Conservation (phyloP, 108 stramenopile genomes). For the Skeletonema tropicum region DNA sequence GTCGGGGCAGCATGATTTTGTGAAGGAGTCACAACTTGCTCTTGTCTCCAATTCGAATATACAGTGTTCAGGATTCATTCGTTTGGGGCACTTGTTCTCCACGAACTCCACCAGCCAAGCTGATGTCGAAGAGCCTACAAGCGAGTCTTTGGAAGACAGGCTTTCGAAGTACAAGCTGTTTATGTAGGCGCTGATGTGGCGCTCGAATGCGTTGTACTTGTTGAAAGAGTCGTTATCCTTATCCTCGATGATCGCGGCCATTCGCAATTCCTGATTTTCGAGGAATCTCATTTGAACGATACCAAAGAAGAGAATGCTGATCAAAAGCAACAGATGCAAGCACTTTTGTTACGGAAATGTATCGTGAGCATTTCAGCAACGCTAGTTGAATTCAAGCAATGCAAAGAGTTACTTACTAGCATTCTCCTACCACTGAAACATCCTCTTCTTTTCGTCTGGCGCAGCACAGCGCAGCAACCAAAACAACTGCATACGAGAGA, state of each 20-base stretch:
- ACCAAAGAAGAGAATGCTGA: slow-evolving; percentile 30
- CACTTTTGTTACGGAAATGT: not conserved
- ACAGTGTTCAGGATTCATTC: slow-evolving; percentile 32
- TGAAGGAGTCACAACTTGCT: slow-evolving; percentile 25
- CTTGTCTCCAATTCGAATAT: not conserved
- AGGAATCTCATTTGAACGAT: slow-evolving; percentile 29
- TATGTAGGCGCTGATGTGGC: slow-evolving; percentile 16
- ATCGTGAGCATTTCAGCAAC: too few relatives aligned
- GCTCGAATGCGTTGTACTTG: slow-evolving; percentile 46
- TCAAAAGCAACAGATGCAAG: slow-evolving; percentile 28
- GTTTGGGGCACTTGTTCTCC: slow-evolving; percentile 27
- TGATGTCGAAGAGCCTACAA: slow-evolving; percentile 9
- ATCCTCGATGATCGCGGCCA: slow-evolving; percentile 33
- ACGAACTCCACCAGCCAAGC: slow-evolving; percentile 26
- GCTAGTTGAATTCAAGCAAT: too few relatives aligned
- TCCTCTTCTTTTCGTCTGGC: slow-evolving; percentile 36
- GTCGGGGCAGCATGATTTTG: slow-evolving; percentile 34
- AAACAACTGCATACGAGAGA: slow-evolving; percentile 32
- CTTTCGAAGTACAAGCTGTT: slow-evolving; percentile 46
- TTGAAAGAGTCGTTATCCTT: slow-evolving; percentile 11
- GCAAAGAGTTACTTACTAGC: not conserved
- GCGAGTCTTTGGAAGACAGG: slow-evolving; percentile 15
- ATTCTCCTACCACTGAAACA: slow-evolving; percentile 38
- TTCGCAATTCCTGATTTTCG: slow-evolving; percentile 8
- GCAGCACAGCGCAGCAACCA: slow-evolving; percentile 39